A percentile compares a stretch with the other conserved stretches of the same genome.
Conservation (phyloP, 768 basidiomycete species). For the Auricularia cornea region DNA sequence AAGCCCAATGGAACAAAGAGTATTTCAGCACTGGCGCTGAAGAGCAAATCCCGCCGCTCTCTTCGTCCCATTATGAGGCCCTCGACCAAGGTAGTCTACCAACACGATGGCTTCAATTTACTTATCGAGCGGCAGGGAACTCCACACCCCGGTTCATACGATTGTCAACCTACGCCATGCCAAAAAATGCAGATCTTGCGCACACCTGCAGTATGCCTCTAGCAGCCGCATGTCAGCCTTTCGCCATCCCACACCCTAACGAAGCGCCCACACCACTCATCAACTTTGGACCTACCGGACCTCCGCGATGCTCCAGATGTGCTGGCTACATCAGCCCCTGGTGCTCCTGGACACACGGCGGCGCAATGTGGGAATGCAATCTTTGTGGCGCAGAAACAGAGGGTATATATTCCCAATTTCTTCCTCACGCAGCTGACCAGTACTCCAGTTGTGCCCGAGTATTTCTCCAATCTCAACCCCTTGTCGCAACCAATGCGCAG, state of each 20-base stretch:
- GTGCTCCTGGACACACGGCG: constrained; percentile 78
- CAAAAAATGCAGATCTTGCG: constrained; percentile 69
- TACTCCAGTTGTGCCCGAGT: constrained; percentile 59
- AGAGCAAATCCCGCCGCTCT: constrained; percentile 58
- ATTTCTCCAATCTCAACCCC: constrained; percentile 77
- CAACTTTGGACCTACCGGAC: constrained; percentile 61
- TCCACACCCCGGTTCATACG: constrained; percentile 87
- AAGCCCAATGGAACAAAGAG: constrained; percentile 66
- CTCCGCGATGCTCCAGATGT: constrained; percentile 77
- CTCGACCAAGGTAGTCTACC: constrained; percentile 71
- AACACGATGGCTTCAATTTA: too few relatives aligned
- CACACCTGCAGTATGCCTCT: constrained; percentile 79
- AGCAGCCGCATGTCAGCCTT: constrained; percentile 80
- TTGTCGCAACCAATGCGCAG: constrained; percentile 46
- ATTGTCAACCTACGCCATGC: constrained; percentile 83
- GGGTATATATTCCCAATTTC: constrained; percentile 43
- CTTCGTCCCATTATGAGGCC: constrained; percentile 81
- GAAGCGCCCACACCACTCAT: constrained; percentile 79
- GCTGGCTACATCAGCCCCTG: constrained; percentile 91
- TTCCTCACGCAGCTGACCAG: not conserved
- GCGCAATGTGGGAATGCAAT: constrained; percentile 87
- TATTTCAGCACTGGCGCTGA: constrained; percentile 56
- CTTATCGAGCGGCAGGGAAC: constrained; percentile 47
- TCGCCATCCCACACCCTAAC: constrained; percentile 67
- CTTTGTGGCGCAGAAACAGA: constrained; percentile 76